Evolutionary conservation across 352 stramenopile species (phyloP), one percentile per base, ranked within the genome.

Genomic region (Globisporangium sylvaticum): DNA sequence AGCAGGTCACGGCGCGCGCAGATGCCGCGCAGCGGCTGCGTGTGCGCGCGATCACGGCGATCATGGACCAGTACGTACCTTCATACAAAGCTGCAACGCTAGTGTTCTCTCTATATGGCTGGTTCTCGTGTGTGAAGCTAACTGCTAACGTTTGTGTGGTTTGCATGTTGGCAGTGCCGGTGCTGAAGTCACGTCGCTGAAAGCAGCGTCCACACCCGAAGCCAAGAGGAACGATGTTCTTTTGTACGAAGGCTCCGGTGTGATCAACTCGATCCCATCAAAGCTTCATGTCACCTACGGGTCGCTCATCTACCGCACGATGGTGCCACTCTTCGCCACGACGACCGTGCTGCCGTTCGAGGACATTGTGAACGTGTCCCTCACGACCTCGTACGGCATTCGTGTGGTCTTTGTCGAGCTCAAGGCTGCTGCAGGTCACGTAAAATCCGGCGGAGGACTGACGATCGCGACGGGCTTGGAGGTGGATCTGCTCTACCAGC

Each of bases 401-500:
- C 84, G 85, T 15, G 81, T 90, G 22, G 69, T 92, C 20, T 76
- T 62, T 18, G 58, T 94, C 15, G 72, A 83, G 44, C 64, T 92
- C 24, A 74, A 81, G 12, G 57, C 65, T 22, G 58, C 64, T 3
- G 62, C 64, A 6, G 77, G 78, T n/a, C 71, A 89, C 53, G 12
- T 64, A 7, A 89, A 89, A 66, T 68, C 55, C 39, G 31, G 25
- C 71, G 0, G 34, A 90, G 27, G 74, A 0, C 39, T 92, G 24
- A 94, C 84, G 25, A 86, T 94, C 60, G 81, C 86, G 5, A 94
- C 86, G 74, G 86, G 86, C 0, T 63, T 94, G 0, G 86, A 94
- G 68, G 78, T 92, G 22, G 84, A 92, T 37, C 71, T 92, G 59
- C 79, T 92, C 6, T 84, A 83, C 67, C 78, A 94, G 60, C 74